Evolutionary conservation across 768 basidiomycete genomes (phyloP), one percentile per base, ranked within the genome.

Genomic region (Russula sp.): DNA sequence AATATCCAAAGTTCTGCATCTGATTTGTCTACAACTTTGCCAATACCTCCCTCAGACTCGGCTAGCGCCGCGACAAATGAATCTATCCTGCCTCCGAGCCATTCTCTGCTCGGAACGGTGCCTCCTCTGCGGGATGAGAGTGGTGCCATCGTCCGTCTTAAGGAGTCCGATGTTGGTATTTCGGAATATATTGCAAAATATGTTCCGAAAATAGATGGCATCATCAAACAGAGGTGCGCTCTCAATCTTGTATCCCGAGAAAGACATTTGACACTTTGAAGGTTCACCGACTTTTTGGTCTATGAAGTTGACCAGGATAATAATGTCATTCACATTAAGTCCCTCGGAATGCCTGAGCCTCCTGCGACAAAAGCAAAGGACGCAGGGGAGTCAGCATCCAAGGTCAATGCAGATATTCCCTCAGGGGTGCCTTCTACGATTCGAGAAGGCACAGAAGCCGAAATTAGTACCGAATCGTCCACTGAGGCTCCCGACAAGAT

Each of bases 231-330:
- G 76, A 81, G 96, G 95, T 93, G 60, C 64, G 81, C 70, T 45
- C 11, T 32, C 34, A 35, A 60, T 36, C 18, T 35, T 29, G 36
- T 51, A 39, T 34, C 7, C 53, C 38, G 53, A n/a, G 20, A 60
- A 54, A 56, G 38, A 54, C 29, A 22, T 36, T 57, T 58, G 59
- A 65, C 39, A 65, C 42, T 58, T 47, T 55, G 32, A 69, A 97
- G 95, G 69, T 98, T 98, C 73, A 96, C 96, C 43, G 97, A 99
- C 74, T 99, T 99, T 71, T 69, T 98, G 68, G 97, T 99, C 20
- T 88, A 81, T 69, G 97, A 99, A 75, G 87, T 99, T 36, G 86
- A 90, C 69, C 80, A 84, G 62, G 86, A 91, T 65, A 81, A 86
- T 47, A 83, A 89, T 65, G 86, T 91, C 8, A 75, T 97, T 18